phyloP scores from a whole-genome alignment of 2,329 filamentous ascomycete species.

The Colletotrichum theobromicola region DNA sequence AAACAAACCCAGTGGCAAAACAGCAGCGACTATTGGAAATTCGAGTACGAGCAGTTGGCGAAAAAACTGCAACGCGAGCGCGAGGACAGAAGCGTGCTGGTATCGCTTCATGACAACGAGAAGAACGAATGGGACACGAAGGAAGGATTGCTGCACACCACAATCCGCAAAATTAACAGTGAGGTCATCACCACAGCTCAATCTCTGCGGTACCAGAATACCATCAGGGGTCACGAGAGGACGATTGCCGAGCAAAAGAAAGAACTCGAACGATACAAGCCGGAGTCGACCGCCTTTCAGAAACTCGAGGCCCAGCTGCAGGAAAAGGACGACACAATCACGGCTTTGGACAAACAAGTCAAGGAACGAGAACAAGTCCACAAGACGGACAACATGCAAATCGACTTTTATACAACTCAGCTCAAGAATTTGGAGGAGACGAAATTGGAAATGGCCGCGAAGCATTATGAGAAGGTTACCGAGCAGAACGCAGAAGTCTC shows the following conservation, averaged over 20 bases:
- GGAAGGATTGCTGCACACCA: rapidly evolving
- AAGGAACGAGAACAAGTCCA: rapidly evolving
- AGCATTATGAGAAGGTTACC: background rate
- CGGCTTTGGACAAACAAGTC: background rate
- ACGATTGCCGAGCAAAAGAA: background rate
- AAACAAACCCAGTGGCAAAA: background rate
- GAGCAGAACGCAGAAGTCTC: background rate
- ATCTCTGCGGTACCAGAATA: background rate
- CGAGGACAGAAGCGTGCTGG: background rate
- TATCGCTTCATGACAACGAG: background rate
- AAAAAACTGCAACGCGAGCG: background rate
- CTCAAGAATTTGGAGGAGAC: background rate
- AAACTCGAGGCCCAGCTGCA: background rate
- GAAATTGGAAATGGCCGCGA: too few relatives aligned
- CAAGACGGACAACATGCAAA: background rate
- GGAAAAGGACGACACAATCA: background rate
- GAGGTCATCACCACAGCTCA: background rate
- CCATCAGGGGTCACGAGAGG: rapidly evolving
- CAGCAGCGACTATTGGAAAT: background rate
- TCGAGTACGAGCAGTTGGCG: background rate
- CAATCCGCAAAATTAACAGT: background rate
- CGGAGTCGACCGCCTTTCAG: background rate
- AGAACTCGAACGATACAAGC: background rate
- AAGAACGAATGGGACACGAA: background rate
- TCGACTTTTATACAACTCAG: background rate